These are phyloP conservation scores for Psilocybe tampanensis DNA, from an alignment of 768 basidiomycete genomes.

Conservation along the genomic window DNA sequence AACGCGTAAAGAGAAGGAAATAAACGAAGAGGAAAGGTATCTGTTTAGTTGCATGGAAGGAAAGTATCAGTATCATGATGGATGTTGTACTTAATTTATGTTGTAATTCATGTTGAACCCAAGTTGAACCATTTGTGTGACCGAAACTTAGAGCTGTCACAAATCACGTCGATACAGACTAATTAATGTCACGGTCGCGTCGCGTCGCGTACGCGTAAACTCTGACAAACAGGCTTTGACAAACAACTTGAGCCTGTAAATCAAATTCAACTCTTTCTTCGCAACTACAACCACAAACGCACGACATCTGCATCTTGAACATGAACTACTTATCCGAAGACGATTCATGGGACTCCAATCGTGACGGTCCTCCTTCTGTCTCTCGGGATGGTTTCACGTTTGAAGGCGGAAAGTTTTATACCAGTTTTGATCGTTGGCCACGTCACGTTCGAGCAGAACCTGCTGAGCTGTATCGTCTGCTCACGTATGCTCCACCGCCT, in stretches of 20 bases:
- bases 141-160: no score
- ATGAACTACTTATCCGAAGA: neutral
- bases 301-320: neutral
- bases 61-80: no score
- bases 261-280: neutral
- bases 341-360: neutral
- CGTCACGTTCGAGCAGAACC: slow-evolving; percentile 20
- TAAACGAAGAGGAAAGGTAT: neutral
- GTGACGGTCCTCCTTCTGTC: slow-evolving; percentile 17
- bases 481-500: slow-evolving; percentile 25
- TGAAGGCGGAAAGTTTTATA: slow-evolving; percentile 19
- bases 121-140: no score
- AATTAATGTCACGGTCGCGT: neutral
- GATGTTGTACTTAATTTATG: no score
- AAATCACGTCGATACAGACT: neutral
- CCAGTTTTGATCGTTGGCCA: slow-evolving; percentile 15
- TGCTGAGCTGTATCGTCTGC: slow-evolving; percentile 20
- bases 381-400: slow-evolving; percentile 21
- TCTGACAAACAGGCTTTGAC: no score
- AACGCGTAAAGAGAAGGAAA: neutral
- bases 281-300: neutral
- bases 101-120: no score
- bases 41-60: no score
- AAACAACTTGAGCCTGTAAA: no score
- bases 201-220: neutral